Base-by-base conservation (phyloP, 1,139 yeast genomes). In the Hyphopichia fennica region DNA sequence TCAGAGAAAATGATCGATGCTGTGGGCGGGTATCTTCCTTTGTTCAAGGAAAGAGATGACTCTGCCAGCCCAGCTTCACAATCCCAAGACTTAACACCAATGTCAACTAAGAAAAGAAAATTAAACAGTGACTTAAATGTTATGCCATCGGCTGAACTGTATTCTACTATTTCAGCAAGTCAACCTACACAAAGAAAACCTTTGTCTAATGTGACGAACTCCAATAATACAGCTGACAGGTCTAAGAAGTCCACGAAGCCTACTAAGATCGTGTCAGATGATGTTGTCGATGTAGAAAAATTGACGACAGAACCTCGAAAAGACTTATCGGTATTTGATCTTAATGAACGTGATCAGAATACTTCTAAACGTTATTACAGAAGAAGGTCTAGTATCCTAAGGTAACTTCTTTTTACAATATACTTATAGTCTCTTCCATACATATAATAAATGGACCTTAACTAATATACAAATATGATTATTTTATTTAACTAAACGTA, bases 1-100 rank as follows among this genome's bases (percentile, higher is more conserved):
- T 73, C 84, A 0, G 84, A 70, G 30, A 72, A 73, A 48, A 65
- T 83, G 37, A 77, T 77, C 9, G 86, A 82, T 57, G 90, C 90
- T 1, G 68, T 67, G 3, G 62, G 62, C 4, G 61, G 41, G 13
- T 34, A 23, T 13, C 20, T 35, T n/a, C 32, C 17, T 8, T 8
- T 19, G 13, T 27, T 27, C 16, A 27, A 56, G 14, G 52, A 52
- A 7, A 49, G 17, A 28, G 38, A 35, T 15, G 38, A 35, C 38
- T 23, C 38, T 35, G 39, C 35, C 45, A 34, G 34, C 39, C 48
- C 33, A 38, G 25, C 32, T n/a, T 33, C 20, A 31, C 43, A 33
- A 28, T 30, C 37, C 34, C 34, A 34, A 28, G 45, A 31, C 13
- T 13, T 7, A 9, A 13, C 25, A 27, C 3, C 20, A 13, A 8